Percentiles rank a stretch among this genome's conserved stretches.
These are phyloP conservation scores for Boeremia lycopersici DNA, from an alignment of 2,329 filamentous ascomycete genomes.

Conservation along the genomic window DNA sequence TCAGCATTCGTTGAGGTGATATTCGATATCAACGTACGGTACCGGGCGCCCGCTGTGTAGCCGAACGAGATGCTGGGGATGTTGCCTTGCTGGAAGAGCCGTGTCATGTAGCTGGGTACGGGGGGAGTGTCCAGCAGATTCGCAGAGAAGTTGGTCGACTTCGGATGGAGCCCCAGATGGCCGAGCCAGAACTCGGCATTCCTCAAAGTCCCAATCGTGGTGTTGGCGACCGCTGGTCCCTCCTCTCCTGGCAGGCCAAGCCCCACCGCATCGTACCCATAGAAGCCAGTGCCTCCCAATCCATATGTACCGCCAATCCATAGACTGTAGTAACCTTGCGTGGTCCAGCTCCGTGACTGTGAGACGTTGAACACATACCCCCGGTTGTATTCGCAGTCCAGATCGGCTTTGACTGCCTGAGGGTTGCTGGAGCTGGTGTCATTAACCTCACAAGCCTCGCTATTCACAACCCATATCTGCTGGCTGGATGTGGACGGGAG, in stretches of 20 bases:
- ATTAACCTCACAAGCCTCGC: slow-evolving; percentile 31
- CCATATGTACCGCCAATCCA: slow-evolving; percentile 64
- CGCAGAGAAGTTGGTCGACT: slow-evolving; percentile 58
- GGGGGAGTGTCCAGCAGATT: slow-evolving; percentile 53
- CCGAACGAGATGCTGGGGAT: slow-evolving; percentile 77
- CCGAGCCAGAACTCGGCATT: slow-evolving; percentile 54
- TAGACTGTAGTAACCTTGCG: slow-evolving; percentile 65
- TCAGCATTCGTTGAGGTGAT: too few relatives aligned
- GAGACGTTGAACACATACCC: slow-evolving; percentile 64
- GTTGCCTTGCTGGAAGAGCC: slow-evolving; percentile 59
- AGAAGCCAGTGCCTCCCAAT: slow-evolving; percentile 66
- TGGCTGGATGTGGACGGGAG: slow-evolving; percentile 71
- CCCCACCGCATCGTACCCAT: slow-evolving; percentile 60
- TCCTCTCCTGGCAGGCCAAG: slow-evolving; percentile 48
- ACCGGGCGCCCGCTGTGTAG: slow-evolving; percentile 77
- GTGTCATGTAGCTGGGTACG: slow-evolving; percentile 59
- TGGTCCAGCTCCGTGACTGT: slow-evolving; percentile 63
- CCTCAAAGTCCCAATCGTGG: slow-evolving; percentile 50
- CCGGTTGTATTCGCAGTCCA: slow-evolving; percentile 59
- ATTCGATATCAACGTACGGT: slow-evolving; percentile 63
- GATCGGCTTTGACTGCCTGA: slow-evolving; percentile 22
- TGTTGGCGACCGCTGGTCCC: slow-evolving; percentile 51
- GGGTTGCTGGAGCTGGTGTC: slow-evolving; percentile 56
- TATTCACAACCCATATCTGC: slow-evolving; percentile 70
- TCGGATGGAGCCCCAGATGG: slow-evolving; percentile 55